Evolutionary conservation across 306 rosid species (phyloP).

Genomic region (Betula pendula): DNA sequence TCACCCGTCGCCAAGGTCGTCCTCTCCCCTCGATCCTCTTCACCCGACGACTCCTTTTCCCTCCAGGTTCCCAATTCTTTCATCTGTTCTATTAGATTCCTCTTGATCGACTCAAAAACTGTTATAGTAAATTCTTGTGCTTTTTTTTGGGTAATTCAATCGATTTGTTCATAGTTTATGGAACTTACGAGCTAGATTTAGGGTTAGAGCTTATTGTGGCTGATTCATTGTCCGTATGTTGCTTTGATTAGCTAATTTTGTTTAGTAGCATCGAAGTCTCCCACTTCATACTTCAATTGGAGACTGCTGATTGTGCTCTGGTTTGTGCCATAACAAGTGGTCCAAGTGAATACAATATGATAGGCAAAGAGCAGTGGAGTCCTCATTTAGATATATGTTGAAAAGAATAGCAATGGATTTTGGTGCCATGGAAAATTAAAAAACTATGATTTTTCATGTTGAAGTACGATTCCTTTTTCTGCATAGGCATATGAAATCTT

Average conservation of each 20-base stretch:
- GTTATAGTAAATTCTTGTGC: not conserved
- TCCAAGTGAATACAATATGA: not conserved
- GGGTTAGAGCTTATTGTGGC: not conserved
- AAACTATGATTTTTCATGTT: not conserved
- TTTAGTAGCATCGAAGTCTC: not conserved
- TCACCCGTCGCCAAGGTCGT: conserved; percentile 84
- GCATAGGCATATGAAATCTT: not conserved
- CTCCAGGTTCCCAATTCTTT: conserved; percentile 54
- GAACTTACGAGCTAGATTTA: not conserved
- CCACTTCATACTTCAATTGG: not conserved
- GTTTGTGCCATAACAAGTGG: not conserved
- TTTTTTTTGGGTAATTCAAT: not conserved
- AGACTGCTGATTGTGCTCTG: not conserved
- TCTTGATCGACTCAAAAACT: not conserved
- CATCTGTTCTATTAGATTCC: not conserved
- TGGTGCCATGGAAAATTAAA: no score
- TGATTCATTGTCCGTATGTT: not conserved
- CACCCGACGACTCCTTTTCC: conserved; percentile 74
- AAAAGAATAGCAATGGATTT: not conserved
- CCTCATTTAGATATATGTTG: not conserved
- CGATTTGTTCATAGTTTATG: not conserved
- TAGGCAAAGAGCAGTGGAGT: not conserved
- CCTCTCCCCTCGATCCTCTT: conserved; percentile 89
- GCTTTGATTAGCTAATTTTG: not conserved
- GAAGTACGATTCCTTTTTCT: not conserved